phyloP scores from a whole-genome alignment of 305 asterid genomes.

The Rubia balearica region DNA sequence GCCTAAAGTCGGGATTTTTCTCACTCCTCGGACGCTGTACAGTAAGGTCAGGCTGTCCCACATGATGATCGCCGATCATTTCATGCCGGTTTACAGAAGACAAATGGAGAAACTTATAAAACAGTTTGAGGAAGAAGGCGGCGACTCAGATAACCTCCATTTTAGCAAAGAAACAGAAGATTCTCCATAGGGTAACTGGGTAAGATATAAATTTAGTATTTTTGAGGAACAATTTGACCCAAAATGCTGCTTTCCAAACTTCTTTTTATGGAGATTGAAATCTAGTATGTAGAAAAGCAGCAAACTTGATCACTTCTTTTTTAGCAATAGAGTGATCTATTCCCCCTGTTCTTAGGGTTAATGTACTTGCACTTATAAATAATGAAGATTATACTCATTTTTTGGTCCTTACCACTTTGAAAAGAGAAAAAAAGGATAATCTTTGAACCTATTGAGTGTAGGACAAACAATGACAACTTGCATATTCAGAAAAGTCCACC shows the following conservation, averaged over 20 bases:
- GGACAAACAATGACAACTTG: not conserved
- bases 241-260: constrained; percentile 4
- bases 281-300: not conserved
- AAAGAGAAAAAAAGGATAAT: not conserved
- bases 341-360: not conserved
- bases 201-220: not conserved
- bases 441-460: not conserved
- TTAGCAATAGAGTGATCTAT: not conserved
- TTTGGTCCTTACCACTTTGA: not conserved
- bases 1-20: constrained; percentile 54
- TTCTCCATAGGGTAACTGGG: not conserved
- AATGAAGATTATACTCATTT: not conserved
- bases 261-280: not conserved
- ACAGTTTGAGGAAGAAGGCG: constrained; percentile 41
- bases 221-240: constrained; percentile 7
- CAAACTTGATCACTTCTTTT: not conserved
- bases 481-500: constrained; percentile 4
- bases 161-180: constrained; percentile 6
- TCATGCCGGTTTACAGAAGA: constrained; percentile 87
- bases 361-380: constrained; percentile 5
- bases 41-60: constrained; percentile 82
- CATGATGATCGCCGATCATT: constrained; percentile 88
- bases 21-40: constrained; percentile 65
- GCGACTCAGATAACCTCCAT: not conserved
- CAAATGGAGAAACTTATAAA: constrained; percentile 68